Base-by-base conservation (phyloP, 2,329 filamentous ascomycete genomes). In the Boeremia exigua region DNA sequence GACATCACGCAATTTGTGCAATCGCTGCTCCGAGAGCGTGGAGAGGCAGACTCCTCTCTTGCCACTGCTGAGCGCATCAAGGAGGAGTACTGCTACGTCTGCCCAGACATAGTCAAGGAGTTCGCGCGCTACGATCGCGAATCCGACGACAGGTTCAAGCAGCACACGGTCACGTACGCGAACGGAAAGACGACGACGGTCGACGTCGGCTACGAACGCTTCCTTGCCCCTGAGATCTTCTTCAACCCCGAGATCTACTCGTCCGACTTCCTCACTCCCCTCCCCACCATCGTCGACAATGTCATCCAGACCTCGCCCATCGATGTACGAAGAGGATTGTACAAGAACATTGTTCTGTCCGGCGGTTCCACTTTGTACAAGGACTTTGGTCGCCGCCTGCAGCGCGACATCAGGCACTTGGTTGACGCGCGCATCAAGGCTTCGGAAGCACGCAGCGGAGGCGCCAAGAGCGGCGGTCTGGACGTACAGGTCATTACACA, bases 241-340 rank as follows among this genome's bases (percentile, higher is more conserved):
- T 99, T 99, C 86, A 99, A 99, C 79, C 95, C 95, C 28, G 95
- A 99, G 80, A 99, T 99, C 71, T 98, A 98, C 84, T 96, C 92
- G 59, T 98, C 94, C 65, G 95, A 99, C 75, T 99, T 99, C 82
- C 81, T 99, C 63, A 99, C 95, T 11, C 95, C 95, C 12, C 85
- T 99, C 8, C 95, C 95, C 23, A 90, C 86, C 46, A 95, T 99
- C 46, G 96, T 99, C 59, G 95, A 99, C 74, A 90, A 89, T 53
- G 95, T 98, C 61, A 99, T 99, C 69, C 95, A 99, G 79, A 94
- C 92, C 53, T 96, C 94, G 30, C 95, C 95, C 37, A 99, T 99
- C 69, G 95, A 99, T 73, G 96, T 99, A 40, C 90, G 95, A 72
- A 88, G 95, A 79, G 95, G 95, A 37, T 84, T 99, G 33, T 99